These are phyloP conservation scores for Paraconiothyrium sp. DNA, from an alignment of 2,329 filamentous ascomycete genomes.

Conservation along the genomic window DNA sequence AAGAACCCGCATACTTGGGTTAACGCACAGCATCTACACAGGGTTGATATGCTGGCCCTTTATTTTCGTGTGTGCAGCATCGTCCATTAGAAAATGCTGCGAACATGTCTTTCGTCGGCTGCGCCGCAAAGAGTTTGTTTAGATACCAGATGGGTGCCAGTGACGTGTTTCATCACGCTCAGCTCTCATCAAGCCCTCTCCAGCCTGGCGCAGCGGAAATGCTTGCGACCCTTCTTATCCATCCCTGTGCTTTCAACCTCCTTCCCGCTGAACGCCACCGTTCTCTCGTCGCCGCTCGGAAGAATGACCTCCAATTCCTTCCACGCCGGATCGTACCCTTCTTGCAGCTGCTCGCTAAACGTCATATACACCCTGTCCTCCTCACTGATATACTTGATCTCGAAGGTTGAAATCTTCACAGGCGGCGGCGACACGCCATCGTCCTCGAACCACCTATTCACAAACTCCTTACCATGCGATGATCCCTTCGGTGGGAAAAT, in stretches of 20 bases:
- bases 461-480: slow-evolving; percentile 48
- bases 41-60: neutral
- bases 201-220: slow-evolving; percentile 12
- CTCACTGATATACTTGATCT: slow-evolving; percentile 44
- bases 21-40: neutral
- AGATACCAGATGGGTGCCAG: neutral
- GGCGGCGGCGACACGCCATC: slow-evolving; percentile 62
- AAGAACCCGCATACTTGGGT: neutral
- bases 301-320: slow-evolving; percentile 61
- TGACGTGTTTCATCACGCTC: neutral
- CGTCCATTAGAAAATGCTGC: neutral
- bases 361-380: slow-evolving; percentile 56
- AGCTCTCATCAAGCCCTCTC: neutral
- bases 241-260: slow-evolving; percentile 7
- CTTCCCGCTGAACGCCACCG: slow-evolving; percentile 37
- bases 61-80: neutral
- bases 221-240: slow-evolving; percentile 21
- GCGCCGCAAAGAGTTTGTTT: neutral
- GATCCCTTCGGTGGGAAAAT: slow-evolving; percentile 63
- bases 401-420: slow-evolving; percentile 40
- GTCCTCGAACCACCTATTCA: slow-evolving; percentile 64
- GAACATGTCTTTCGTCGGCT: neutral
- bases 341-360: slow-evolving; percentile 51
- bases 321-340: slow-evolving; percentile 61
- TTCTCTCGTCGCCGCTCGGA: slow-evolving; percentile 59